These are phyloP conservation scores for Naumovozyma dairenensis DNA, from an alignment of 805 yeast species.

Conservation along the genomic window DNA sequence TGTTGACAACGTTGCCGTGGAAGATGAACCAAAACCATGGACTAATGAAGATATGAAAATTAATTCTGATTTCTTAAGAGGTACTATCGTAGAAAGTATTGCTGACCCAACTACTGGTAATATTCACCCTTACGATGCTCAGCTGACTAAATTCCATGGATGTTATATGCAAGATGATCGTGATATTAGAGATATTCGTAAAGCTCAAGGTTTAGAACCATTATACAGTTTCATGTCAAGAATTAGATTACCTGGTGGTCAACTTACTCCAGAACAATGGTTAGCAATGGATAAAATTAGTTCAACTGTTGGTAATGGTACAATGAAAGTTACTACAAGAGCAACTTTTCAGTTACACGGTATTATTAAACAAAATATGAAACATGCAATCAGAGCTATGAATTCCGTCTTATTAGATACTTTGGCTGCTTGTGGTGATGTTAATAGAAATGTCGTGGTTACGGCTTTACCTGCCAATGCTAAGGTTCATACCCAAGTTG, in stretches of 20 bases:
- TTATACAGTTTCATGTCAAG: conserved; percentile 96
- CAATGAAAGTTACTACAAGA: conserved; percentile 89
- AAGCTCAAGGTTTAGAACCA: conserved; percentile 87
- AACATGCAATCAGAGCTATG: conserved; percentile 87
- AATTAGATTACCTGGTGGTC: conserved; percentile 90
- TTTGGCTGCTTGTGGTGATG: conserved; percentile 97
- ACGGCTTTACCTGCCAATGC: conserved; percentile 84
- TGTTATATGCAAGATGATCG: conserved; percentile 98
- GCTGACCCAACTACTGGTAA: conserved; percentile 80
- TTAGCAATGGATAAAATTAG: conserved; percentile 74
- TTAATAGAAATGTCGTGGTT: conserved; percentile 88
- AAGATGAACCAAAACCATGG: conserved; percentile 83
- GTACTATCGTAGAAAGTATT: conserved; percentile 84
- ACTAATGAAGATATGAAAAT: conserved; percentile 95
- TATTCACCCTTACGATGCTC: conserved; percentile 82
- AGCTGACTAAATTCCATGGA: conserved; percentile 94
- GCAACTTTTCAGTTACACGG: conserved; percentile 97
- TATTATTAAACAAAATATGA: conserved; percentile 78
- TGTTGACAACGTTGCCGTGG: conserved; percentile 70
- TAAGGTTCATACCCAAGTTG: conserved; percentile 67
- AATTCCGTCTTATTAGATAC: conserved; percentile 87
- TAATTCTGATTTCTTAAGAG: conserved; percentile 79
- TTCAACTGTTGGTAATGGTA: conserved; percentile 79
- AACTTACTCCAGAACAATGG: conserved; percentile 83
- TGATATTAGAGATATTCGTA: conserved; percentile 87